A percentile compares a stretch with the other conserved stretches of the same genome.
Evolutionary conservation across 768 basidiomycete genomes (phyloP).

Genomic region (Suillus luteus): DNA sequence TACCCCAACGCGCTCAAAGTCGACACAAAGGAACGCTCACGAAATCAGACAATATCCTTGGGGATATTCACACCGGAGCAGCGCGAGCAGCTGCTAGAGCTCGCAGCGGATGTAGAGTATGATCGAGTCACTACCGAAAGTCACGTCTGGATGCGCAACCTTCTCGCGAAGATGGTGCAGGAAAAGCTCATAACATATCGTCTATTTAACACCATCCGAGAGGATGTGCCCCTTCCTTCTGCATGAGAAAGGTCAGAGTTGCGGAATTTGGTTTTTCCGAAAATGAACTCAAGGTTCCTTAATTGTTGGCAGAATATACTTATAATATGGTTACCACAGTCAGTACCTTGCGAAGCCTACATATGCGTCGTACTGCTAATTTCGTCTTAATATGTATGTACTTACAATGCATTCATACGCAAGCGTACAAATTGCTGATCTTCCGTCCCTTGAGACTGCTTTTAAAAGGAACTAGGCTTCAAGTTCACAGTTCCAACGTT

Average conservation of each 20-base stretch:
- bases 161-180: conserved; percentile 21
- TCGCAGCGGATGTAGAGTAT: conserved; percentile 29
- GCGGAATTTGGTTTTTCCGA: background rate
- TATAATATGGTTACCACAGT: background rate
- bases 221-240: background rate
- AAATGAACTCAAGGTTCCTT: background rate
- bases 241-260: conserved; percentile 1
- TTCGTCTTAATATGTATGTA: background rate
- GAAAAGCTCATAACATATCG: conserved; percentile 17
- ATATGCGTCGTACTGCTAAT: background rate
- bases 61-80: conserved; percentile 26
- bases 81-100: conserved; percentile 29
- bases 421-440: background rate
- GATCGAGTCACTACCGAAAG: conserved; percentile 14
- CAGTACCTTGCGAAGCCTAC: background rate
- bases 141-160: conserved; percentile 20
- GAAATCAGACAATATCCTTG: conserved; percentile 18
- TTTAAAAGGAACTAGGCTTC: background rate
- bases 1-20: conserved; percentile 33
- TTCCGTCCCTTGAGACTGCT: background rate
- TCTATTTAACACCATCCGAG: conserved; percentile 1
- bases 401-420: background rate
- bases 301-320: background rate
- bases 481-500: background rate
- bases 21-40: conserved; percentile 17